Evolutionary conservation across 345 rosid genomes (phyloP).

Genomic region (Linum usitatissimum): DNA sequence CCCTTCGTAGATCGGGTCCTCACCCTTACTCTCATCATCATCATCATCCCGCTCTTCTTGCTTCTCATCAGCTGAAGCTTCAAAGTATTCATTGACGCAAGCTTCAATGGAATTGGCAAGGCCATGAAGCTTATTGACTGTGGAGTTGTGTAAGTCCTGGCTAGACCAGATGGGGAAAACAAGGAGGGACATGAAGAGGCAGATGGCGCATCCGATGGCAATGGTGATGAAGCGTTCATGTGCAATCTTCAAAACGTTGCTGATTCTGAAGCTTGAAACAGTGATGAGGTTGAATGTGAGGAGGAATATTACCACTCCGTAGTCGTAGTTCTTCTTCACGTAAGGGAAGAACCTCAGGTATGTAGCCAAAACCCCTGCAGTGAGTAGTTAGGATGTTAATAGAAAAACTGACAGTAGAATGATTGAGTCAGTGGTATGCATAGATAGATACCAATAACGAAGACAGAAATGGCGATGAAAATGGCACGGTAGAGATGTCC

Average conservation of each 20-base stretch:
- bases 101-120: slow-evolving; percentile 65
- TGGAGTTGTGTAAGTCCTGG: slow-evolving; percentile 66
- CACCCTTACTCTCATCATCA: neutral
- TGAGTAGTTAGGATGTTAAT: no score
- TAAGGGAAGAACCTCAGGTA: slow-evolving; percentile 68
- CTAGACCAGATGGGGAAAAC: slow-evolving; percentile 84
- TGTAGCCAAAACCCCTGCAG: slow-evolving; percentile 56
- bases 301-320: slow-evolving; percentile 80
- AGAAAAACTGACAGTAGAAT: no score
- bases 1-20: slow-evolving; percentile 60
- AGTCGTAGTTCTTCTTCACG: slow-evolving; percentile 80
- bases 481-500: slow-evolving; percentile 49
- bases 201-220: slow-evolving; percentile 60
- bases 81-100: slow-evolving; percentile 61
- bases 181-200: slow-evolving; percentile 67
- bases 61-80: slow-evolving; percentile 18
- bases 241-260: slow-evolving; percentile 51
- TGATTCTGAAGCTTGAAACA: slow-evolving; percentile 61
- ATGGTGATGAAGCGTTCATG: slow-evolving; percentile 59
- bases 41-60: slow-evolving; percentile 8
- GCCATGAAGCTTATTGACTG: slow-evolving; percentile 59
- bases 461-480: slow-evolving; percentile 64
- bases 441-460: slow-evolving; percentile 41
- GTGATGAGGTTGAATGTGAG: slow-evolving; percentile 77
- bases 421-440: neutral